These are phyloP conservation scores for Ophiocordyceps camponoti-saundersi DNA, from an alignment of 2,329 filamentous ascomycete genomes.

Conservation along the genomic window DNA sequence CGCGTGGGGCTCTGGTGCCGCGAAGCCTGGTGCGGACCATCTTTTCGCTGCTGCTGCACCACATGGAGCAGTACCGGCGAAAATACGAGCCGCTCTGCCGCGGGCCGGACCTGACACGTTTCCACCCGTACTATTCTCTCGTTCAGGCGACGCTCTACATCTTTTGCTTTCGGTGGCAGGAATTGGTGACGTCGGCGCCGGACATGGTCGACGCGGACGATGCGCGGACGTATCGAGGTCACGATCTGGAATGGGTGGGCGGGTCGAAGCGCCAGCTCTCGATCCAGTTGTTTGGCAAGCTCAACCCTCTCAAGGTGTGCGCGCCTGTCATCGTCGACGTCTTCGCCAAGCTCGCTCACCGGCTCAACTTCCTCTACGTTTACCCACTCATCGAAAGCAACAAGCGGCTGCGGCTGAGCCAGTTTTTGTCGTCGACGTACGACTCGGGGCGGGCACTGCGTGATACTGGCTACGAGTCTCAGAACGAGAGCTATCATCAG, in stretches of 20 bases:
- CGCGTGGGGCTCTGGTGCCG: conserved; percentile 70
- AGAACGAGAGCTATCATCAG: conserved; percentile 65
- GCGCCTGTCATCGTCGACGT: conserved; percentile 79
- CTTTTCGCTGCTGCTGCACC: conserved; percentile 60
- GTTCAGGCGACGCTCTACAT: conserved; percentile 87
- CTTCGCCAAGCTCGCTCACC: conserved; percentile 75
- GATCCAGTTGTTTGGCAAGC: conserved; percentile 65
- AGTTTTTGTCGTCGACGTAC: conserved; percentile 43
- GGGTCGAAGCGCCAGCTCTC: conserved; percentile 58
- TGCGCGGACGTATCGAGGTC: conserved; percentile 40
- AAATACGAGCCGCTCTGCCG: conserved; percentile 58
- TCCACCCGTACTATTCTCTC: conserved; percentile 71
- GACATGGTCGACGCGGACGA: conserved; percentile 47
- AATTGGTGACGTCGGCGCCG: conserved; percentile 51
- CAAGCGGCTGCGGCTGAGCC: conserved; percentile 69
- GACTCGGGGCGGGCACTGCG: conserved; percentile 36
- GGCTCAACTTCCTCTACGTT: conserved; percentile 78
- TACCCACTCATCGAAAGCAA: conserved; percentile 80
- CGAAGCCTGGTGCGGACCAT: conserved; percentile 63
- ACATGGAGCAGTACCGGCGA: conserved; percentile 59
- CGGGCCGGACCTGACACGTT: conserved; percentile 72
- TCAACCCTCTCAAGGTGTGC: conserved; percentile 93
- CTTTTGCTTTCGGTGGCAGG: conserved; percentile 95
- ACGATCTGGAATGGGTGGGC: conserved; percentile 64
- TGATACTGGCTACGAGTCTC: conserved; percentile 27